Evolutionary conservation across 2,329 filamentous ascomycete species (phyloP).

Genomic region (Curvularia hawaiiensis): DNA sequence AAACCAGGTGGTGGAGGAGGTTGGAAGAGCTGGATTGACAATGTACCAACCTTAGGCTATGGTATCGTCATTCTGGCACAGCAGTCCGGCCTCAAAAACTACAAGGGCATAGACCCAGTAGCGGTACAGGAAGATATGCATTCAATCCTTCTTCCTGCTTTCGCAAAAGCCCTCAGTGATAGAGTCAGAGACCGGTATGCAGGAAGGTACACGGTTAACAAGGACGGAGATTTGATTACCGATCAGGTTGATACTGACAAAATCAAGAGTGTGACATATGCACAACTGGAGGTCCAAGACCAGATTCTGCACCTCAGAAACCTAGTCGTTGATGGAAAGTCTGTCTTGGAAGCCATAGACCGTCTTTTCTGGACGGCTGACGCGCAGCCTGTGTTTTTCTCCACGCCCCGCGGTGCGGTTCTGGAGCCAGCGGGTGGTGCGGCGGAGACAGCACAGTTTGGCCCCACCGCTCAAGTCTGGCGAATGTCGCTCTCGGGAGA

Average conservation of each 20-base stretch:
- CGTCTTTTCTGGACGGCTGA: conserved; percentile 31
- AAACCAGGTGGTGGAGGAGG: conserved; percentile 42
- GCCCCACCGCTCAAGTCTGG: conserved; percentile 33
- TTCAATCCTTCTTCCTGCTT: conserved; percentile 33
- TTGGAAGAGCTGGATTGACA: conserved; percentile 41
- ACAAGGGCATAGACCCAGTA: conserved; percentile 24
- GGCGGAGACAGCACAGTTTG: conserved; percentile 31
- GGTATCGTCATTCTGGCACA: conserved; percentile 34
- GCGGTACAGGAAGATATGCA: conserved; percentile 25
- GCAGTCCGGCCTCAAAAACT: conserved; percentile 21
- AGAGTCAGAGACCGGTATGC: conserved; percentile 26
- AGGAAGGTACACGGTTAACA: conserved; percentile 26
- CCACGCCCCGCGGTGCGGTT: conserved; percentile 28
- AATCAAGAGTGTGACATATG: conserved; percentile 24
- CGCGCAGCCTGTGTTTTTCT: conserved; percentile 25
- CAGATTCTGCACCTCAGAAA: conserved; percentile 37
- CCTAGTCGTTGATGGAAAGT: conserved; percentile 35
- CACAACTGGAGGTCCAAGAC: conserved; percentile 30
- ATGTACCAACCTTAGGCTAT: conserved; percentile 39
- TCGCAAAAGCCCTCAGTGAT: conserved; percentile 26
- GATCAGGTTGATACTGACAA: conserved; percentile 20
- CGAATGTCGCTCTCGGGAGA: conserved; percentile 35
- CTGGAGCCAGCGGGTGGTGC: conserved; percentile 35
- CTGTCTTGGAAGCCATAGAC: conserved; percentile 37
- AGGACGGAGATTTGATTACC: conserved; percentile 26